phyloP scores from a whole-genome alignment of 148 eudicot genomes.

The Chenopodium suecicum region DNA sequence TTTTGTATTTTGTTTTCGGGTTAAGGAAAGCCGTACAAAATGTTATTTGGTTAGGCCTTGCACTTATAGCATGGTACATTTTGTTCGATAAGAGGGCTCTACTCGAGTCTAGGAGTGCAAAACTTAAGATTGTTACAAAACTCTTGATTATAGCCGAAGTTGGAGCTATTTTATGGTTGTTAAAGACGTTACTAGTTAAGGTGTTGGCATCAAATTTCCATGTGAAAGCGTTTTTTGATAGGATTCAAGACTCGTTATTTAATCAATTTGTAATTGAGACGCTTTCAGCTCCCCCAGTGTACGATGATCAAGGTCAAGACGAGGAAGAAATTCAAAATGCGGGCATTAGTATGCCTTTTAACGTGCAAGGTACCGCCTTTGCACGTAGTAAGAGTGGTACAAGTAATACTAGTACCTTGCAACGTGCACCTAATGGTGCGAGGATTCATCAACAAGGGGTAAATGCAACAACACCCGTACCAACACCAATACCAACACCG shows the following conservation, averaged over 20 bases:
- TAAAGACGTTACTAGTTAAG: conserved; percentile 71
- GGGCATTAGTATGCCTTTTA: conserved; percentile 50
- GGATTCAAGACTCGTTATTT: conserved; percentile 71
- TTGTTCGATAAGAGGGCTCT: conserved; percentile 49
- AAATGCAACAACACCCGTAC: neutral
- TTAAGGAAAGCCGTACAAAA: conserved; percentile 64
- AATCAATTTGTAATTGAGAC: conserved; percentile 84
- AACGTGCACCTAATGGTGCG: conserved; percentile 10
- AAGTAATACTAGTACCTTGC: neutral
- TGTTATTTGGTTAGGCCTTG: conserved; percentile 72
- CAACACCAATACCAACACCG: no score
- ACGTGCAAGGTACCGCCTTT: conserved; percentile 35
- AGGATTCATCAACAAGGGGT: neutral
- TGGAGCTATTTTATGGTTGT: conserved; percentile 54
- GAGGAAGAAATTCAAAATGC: conserved; percentile 60
- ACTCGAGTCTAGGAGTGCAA: conserved; percentile 31
- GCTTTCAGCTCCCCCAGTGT: conserved; percentile 62
- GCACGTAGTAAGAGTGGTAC: conserved; percentile 33
- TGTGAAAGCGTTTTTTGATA: conserved; percentile 74
- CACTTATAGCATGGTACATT: conserved; percentile 60
- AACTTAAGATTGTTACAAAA: conserved; percentile 46
- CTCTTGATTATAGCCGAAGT: conserved; percentile 48
- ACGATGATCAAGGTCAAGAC: conserved; percentile 38
- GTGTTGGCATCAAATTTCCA: conserved; percentile 81
- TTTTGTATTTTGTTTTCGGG: conserved; percentile 80